Conservation (phyloP, 2,329 filamentous ascomycete species). For the Trichoderma guizhouense region DNA sequence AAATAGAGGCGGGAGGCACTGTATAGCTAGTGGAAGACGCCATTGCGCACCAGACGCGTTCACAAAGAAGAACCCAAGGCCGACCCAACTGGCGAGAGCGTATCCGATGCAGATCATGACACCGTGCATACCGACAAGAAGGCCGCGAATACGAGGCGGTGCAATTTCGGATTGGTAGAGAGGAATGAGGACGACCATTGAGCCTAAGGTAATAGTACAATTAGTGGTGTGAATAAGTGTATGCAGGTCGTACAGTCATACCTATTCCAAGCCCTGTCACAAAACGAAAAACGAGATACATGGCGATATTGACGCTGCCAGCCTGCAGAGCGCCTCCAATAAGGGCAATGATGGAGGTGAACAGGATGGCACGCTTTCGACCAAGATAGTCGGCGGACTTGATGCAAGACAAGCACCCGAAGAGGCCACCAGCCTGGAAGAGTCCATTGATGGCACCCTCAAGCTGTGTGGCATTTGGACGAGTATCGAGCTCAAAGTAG, state of each 20-base stretch:
- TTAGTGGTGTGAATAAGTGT: background rate
- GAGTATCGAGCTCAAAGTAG: background rate
- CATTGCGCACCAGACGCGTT: background rate
- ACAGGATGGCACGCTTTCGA: background rate
- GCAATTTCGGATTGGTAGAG: slow-evolving; percentile 7
- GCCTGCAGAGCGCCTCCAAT: background rate
- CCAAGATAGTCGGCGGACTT: background rate
- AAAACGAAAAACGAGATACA: slow-evolving; percentile 2
- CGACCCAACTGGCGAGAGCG: background rate
- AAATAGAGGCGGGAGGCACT: background rate
- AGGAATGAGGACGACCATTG: background rate
- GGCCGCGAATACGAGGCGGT: background rate
- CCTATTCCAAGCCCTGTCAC: background rate
- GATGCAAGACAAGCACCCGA: background rate
- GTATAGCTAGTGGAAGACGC: background rate
- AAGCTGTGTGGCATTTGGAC: background rate
- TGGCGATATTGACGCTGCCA: background rate
- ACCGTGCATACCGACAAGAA: slow-evolving; percentile 1
- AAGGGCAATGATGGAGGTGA: background rate
- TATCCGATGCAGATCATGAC: slow-evolving; percentile 4
- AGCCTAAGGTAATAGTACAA: background rate
- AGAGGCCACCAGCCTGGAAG: background rate
- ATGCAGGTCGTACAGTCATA: background rate
- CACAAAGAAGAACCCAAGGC: background rate
- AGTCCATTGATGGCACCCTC: slow-evolving; percentile 2